A percentile compares a stretch with the other conserved stretches of the same genome.
Conservation (phyloP, 345 rosid species). For the sweet orange (Citrus sinensis) region DNA sequence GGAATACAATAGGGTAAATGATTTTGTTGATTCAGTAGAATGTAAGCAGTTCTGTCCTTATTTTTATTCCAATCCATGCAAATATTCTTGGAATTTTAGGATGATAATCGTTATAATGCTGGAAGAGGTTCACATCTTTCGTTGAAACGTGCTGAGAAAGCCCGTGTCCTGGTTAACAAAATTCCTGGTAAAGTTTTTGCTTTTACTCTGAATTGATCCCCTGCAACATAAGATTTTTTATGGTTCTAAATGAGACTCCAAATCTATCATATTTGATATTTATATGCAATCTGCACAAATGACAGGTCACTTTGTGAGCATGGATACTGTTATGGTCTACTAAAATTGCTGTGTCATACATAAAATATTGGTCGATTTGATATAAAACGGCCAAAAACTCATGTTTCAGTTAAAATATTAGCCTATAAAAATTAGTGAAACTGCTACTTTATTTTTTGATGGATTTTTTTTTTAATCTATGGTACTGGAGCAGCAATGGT, state of each 20-base stretch:
- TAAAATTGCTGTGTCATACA: not conserved
- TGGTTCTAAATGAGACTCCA: not conserved
- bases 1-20: slow-evolving; percentile 61
- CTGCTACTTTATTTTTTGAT: too few species aligned
- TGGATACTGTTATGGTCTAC: not conserved
- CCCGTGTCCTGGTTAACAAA: slow-evolving; percentile 57
- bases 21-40: not conserved
- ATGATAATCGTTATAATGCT: slow-evolving; percentile 70
- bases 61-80: slow-evolving; percentile 8
- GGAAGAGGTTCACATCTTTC: slow-evolving; percentile 75
- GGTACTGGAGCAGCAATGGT: slow-evolving; percentile 48
- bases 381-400: too few species aligned
- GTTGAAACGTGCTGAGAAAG: slow-evolving; percentile 76
- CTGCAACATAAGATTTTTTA: not conserved
- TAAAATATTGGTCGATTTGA: too few species aligned
- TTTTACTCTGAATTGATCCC: not conserved
- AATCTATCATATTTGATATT: not conserved
- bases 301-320: not conserved
- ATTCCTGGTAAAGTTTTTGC: slow-evolving; percentile 52
- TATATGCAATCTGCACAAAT: not conserved
- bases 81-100: slow-evolving; percentile 34
- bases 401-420: too few species aligned
- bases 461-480: slow-evolving; percentile 3
- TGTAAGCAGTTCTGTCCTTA: not conserved
- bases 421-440: too few species aligned